Evolutionary conservation across 495 filamentous ascomycete genomes (phyloP), one percentile per base, ranked within the genome.

Genomic region (Trichoderma virens): DNA sequence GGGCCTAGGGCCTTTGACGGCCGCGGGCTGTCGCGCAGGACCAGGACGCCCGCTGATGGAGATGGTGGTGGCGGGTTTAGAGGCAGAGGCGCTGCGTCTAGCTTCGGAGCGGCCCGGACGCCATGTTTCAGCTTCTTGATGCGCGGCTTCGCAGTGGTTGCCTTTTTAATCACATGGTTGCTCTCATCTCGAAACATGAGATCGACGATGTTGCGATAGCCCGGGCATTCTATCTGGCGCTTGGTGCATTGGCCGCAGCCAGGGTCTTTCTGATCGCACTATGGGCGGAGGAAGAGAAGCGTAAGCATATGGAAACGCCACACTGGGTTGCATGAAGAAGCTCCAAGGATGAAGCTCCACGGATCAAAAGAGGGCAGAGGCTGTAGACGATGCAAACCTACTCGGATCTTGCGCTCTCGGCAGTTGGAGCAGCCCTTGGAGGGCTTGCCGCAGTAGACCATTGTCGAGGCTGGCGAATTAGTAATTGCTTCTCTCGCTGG

Each of bases 161-260:
- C 86, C 72, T 88, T 90, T 64, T 80, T 80, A 64, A 85, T 82
- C 56, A 90, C 85, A 66, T 85, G 81, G 62, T 82, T 80, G 70
- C 86, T 90, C 71, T 91, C 85, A 69, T 90, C 86, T 31, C 88
- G 85, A 71, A 91, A 91, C 79, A 89, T 84, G 47, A 90, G 74
- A 51, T 87, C 85, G 39, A 87, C 72, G 62, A 85, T 80, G 62
- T 90, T 87, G 63, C 87, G 80, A 69, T 91, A 91, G 28, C 88
- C 88, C 61, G 86, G 85, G 68, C 88, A 91, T 66, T 75, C 74
- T 68, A 85, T 78, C 67, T 80, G 80, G 60, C 83, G 80, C 69
- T 85, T 83, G 38, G 78, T 71, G 70, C 88, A 90, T 70, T 90
- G 88, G 43, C 85, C 84, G 67, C 88, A 91, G 45, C 81, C 78